Percentiles rank a stretch among this genome's conserved stretches.
These are phyloP conservation scores for Lenwebbia sp. DNA, from an alignment of 345 rosid species.

Conservation along the genomic window DNA sequence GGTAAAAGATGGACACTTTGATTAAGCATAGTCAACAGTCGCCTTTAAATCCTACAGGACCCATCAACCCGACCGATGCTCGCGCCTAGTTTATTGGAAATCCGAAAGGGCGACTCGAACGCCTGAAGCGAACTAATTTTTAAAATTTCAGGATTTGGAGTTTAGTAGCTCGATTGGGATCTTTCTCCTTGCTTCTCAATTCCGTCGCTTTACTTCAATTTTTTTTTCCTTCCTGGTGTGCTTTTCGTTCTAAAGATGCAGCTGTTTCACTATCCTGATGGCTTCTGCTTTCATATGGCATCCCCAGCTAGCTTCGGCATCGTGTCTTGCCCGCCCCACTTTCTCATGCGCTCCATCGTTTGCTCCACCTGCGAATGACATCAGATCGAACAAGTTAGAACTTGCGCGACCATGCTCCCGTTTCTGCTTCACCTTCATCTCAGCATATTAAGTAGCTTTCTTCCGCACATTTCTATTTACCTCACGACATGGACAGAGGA, in stretches of 20 bases:
- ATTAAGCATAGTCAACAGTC: too few species aligned
- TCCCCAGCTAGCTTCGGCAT: not conserved
- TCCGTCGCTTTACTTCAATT: not conserved
- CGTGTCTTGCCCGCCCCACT: slow-evolving; percentile 49
- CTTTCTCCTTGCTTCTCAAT: not conserved
- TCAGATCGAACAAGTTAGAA: not conserved
- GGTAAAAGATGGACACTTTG: too few species aligned
- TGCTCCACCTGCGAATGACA: slow-evolving; percentile 42
- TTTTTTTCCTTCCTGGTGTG: not conserved
- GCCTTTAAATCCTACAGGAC: too few species aligned
- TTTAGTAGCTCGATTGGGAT: not conserved
- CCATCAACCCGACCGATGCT: not conserved
- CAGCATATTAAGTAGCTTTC: not conserved
- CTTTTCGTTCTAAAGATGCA: not conserved
- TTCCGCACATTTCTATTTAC: not conserved
- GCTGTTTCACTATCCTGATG: not conserved
- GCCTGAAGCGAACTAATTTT: not conserved
- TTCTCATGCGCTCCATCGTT: slow-evolving; percentile 49
- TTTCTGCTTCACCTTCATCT: not conserved
- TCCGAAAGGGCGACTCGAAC: not conserved
- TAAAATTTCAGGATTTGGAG: not conserved
- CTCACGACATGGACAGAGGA: not conserved
- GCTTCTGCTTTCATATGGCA: not conserved
- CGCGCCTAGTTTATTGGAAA: not conserved
- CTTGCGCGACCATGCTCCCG: not conserved